Base-by-base conservation (phyloP, 2,329 filamentous ascomycete species). In the Calonectria pseudoturangicola region DNA sequence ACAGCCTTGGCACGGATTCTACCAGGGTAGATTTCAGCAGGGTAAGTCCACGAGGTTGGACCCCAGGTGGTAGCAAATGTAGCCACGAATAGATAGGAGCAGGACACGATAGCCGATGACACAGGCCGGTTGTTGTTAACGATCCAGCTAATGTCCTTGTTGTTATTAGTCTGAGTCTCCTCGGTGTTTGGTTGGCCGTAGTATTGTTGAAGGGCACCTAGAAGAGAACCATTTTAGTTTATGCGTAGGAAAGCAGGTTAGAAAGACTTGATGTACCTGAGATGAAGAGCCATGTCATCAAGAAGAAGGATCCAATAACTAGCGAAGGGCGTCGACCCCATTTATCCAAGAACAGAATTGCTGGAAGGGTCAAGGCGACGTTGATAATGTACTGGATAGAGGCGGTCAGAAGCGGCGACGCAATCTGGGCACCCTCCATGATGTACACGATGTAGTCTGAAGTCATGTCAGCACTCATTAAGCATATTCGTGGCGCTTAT, bases 341-440 rank as follows among this genome's bases (percentile, higher is more conserved):
- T 73, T 84, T 87, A 80, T 93, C 91, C 58, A 93, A 86, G 79
- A 87, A 92, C 13, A 92, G 69, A 39, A 93, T 90, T 16, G 90
- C 90, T 0, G 91, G 89, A 2, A 92, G 82, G 0, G 91, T 92
- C 73, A 92, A 84, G 18, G 85, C 84, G 0, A 92, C 89, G 77
- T 92, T 92, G 82, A 93, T 91, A 70, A 92, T 86, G 77, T 92
- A 92, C 78, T 92, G 90, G 27, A 93, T 91, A 0, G 89, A 89
- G 0, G 90, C 88, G 1, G 90, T 90, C n/a, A 91, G 83, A 9
- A 92, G 86, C 4, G 89, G 88, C 18, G 89, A 87, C 2, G 85
- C 87, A 64, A 92, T 89, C 39, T 89, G 86, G 3, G 90, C 89
- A 7, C 87, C 86, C 71, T 89, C 85, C 88, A 92, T 90, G 73